phyloP scores from a whole-genome alignment of 2,329 filamentous ascomycete species.

The Pseudogymnoascus sp. region DNA sequence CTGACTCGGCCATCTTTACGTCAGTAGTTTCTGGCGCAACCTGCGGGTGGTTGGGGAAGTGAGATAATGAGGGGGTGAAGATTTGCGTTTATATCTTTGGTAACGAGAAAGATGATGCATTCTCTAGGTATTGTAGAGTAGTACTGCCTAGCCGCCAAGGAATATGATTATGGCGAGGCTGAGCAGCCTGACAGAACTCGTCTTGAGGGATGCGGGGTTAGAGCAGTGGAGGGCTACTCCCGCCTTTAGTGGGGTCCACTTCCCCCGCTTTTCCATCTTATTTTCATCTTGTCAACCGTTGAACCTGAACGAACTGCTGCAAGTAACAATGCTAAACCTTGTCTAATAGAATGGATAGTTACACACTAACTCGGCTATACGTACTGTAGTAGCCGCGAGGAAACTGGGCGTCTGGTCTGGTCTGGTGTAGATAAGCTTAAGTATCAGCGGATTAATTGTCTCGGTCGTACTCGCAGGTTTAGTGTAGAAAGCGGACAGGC shows the following conservation, averaged over 20 bases:
- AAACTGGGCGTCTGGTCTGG: neutral
- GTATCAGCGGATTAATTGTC: neutral
- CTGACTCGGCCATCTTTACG: constrained; percentile 4
- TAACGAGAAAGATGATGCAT: neutral
- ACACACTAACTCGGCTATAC: neutral
- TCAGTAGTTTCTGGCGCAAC: neutral
- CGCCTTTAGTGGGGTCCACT: neutral
- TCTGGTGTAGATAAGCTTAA: neutral
- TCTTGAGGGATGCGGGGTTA: neutral
- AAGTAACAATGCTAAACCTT: neutral
- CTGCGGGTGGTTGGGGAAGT: neutral
- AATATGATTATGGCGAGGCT: neutral
- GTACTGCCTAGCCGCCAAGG: neutral
- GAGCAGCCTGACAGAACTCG: neutral
- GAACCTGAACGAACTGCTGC: neutral
- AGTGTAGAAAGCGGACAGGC: neutral
- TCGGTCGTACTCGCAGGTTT: neutral
- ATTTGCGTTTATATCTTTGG: neutral
- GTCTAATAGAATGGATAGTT: neutral
- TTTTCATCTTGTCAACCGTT: neutral
- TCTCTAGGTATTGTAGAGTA: neutral
- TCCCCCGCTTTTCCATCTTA: neutral
- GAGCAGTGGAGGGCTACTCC: neutral
- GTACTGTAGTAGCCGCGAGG: neutral
- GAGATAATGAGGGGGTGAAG: neutral